Base-by-base conservation (phyloP, 441 rosid genomes). In the Gossypium laxum region DNA sequence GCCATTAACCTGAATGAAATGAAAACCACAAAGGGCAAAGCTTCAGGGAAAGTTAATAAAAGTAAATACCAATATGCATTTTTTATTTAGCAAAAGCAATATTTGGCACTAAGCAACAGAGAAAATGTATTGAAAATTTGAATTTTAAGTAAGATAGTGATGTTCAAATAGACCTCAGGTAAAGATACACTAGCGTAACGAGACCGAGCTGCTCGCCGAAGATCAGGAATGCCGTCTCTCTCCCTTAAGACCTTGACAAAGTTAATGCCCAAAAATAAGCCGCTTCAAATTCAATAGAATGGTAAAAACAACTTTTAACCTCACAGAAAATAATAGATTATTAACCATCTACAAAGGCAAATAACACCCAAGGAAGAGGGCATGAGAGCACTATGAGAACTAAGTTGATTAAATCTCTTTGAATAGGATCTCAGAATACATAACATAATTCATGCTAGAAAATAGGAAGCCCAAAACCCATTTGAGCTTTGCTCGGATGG, bases 191-290 rank as follows among this genome's bases (percentile, higher is more conserved):
- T 85, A 66, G 91, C 83, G 79, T 91, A 92, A 57, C 96, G 92
- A 81, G 74, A 95, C 32, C 99, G 95, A 74, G 99, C 92, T 62
- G 74, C 79, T 78, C 95, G 84, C 28, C 99, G 84, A 69, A 95
- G 95, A 87, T 92, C 96, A 45, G 99, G 99, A 79, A 95, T 79
- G 59, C 98, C 98, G 71, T 91, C 91, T 82, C 77, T 82, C 78
- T 91, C 92, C 86, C 96, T 89, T 75, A 92, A 71, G 69, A 77
- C 83, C 99, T 92, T 79, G 59, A 77, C 56, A 80, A 75, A 67
- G 64, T 67, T 47, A 71, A 73, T 21, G 52, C 52, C 62, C 64
- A 73, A 11, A 24, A 61, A 26, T 62, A 26, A 81, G 72, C 45
- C 72, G 69, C n/a, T 48, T 62, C 4, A 18, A 73, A 30, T 64